These are phyloP conservation scores for Hemileccinum impolitum DNA, from an alignment of 768 basidiomycete genomes.

Conservation along the genomic window DNA sequence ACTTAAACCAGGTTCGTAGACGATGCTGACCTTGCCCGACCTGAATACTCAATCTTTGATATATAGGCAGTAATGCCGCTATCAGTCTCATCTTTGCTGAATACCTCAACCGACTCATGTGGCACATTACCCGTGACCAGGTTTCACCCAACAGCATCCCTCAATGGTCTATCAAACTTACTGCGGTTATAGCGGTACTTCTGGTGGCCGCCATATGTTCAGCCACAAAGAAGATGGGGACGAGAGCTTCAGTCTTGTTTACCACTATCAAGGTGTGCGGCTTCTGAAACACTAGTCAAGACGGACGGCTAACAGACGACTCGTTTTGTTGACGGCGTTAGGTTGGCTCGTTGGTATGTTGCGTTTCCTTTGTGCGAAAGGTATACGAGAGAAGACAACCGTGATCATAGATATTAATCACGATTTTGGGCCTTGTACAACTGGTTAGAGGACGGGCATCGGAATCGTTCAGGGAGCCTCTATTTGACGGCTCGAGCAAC, in stretches of 20 bases:
- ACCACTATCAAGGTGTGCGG: conserved; percentile 74
- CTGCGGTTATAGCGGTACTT: conserved; percentile 69
- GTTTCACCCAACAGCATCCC: conserved; percentile 78
- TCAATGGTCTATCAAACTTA: conserved; percentile 88
- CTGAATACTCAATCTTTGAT: conserved; percentile 3
- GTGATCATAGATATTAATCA: conserved; percentile 57
- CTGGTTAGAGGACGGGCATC: conserved; percentile 69
- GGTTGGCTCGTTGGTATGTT: conserved; percentile 64
- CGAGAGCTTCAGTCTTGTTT: conserved; percentile 81
- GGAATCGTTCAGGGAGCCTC: conserved; percentile 58
- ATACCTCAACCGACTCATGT: conserved; percentile 88
- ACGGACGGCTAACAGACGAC: neutral
- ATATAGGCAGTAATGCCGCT: conserved; percentile 70
- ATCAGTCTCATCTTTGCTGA: conserved; percentile 88
- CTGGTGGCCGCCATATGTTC: conserved; percentile 77
- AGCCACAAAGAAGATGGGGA: conserved; percentile 71
- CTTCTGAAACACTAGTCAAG: neutral
- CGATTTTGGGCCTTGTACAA: conserved; percentile 75
- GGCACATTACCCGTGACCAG: conserved; percentile 66
- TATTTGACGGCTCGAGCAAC: conserved; percentile 69
- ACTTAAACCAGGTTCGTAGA: conserved; percentile 67
- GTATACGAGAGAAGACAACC: neutral
- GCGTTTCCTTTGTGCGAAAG: neutral
- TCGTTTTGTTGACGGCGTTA: conserved; percentile 20
- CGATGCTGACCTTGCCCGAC: neutral